phyloP scores from a whole-genome alignment of 306 rosid species.

The Lathyrus oleraceus region DNA sequence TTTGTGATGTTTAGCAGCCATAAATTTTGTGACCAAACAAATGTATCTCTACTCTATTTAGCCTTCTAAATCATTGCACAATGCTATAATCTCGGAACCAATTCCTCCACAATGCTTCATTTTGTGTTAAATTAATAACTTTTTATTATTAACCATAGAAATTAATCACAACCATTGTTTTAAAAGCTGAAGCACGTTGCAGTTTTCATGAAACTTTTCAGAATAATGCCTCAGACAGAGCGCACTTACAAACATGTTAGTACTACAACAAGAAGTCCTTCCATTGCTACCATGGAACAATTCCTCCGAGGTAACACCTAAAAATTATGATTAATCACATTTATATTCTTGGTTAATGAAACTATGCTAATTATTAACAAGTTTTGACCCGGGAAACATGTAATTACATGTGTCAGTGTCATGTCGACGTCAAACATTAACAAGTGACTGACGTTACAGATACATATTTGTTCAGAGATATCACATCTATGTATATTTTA shows the following conservation, averaged over 20 bases:
- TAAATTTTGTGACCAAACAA: slow-evolving; percentile 7
- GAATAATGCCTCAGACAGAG: slow-evolving; percentile 60
- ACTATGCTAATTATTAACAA: not conserved
- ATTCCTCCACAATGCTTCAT: slow-evolving; percentile 26
- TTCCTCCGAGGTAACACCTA: slow-evolving; percentile 59
- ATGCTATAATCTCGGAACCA: slow-evolving; percentile 47
- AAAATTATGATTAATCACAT: not conserved
- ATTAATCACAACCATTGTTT: slow-evolving; percentile 11
- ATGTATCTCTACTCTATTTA: slow-evolving; percentile 15
- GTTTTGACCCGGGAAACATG: not conserved
- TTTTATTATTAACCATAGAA: slow-evolving; percentile 22
- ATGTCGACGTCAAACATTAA: too few species aligned
- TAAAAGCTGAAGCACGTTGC: slow-evolving; percentile 21
- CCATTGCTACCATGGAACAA: slow-evolving; percentile 50
- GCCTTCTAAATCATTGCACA: slow-evolving; percentile 40
- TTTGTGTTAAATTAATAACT: slow-evolving; percentile 29
- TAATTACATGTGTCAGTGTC: too few species aligned
- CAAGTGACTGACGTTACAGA: too few species aligned
- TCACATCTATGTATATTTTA: too few species aligned
- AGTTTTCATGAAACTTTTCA: not conserved
- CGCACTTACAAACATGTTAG: slow-evolving; percentile 42
- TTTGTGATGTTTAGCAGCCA: slow-evolving; percentile 18
- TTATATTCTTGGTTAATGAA: not conserved
- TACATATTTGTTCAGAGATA: too few species aligned
- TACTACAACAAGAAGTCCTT: slow-evolving; percentile 33